Conservation (phyloP, 164 flowering plant genomes). For the Tetracentron sinense region DNA sequence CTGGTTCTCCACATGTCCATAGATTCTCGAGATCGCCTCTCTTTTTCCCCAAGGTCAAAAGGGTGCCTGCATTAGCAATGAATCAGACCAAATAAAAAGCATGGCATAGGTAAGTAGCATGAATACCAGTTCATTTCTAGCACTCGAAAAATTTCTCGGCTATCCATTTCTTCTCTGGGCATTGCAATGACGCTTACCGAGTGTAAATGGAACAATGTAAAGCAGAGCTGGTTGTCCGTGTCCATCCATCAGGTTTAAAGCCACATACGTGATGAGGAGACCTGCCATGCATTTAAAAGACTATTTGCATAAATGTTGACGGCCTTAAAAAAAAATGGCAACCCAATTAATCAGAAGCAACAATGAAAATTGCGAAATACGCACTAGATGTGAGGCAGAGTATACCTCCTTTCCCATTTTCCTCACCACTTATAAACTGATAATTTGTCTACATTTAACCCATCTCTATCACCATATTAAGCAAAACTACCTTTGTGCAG, state of each 20-base stretch:
- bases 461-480: too few species aligned
- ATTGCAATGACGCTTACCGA: slow-evolving; percentile 39
- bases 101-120: neutral
- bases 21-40: slow-evolving; percentile 59
- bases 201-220: slow-evolving; percentile 86
- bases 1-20: slow-evolving; percentile 75
- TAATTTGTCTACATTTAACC: too few species aligned
- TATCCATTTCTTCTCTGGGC: neutral
- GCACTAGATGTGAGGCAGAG: neutral
- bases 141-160: too few species aligned
- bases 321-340: too few species aligned
- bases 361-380: too few species aligned
- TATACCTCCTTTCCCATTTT: too few species aligned
- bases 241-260: slow-evolving; percentile 91
- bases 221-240: slow-evolving; percentile 95
- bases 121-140: neutral
- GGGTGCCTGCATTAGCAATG: slow-evolving; percentile 45
- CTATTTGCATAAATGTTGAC: neutral
- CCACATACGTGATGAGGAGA: slow-evolving; percentile 81
- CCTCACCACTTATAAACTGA: too few species aligned
- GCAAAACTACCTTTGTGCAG: too few species aligned
- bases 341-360: too few species aligned
- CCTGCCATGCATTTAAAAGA: slow-evolving; percentile 37
- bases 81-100: neutral
- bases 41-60: slow-evolving; percentile 54